Conservation (phyloP, 2,329 filamentous ascomycete genomes). For the Colletotrichum theobromicola region DNA sequence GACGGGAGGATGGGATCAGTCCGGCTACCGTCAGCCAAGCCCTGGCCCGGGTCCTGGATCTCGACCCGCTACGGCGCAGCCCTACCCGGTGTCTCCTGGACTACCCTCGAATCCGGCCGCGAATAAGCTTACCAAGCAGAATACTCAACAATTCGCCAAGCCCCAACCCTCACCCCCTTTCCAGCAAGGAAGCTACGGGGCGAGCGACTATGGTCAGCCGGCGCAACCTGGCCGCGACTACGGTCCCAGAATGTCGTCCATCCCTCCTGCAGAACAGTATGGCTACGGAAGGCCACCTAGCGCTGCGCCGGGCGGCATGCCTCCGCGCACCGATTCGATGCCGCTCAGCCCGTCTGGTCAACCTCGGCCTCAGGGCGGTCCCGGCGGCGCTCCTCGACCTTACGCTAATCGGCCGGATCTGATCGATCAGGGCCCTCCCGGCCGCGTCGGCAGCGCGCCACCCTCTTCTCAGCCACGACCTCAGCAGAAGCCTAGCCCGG, state of each 20-base stretch:
- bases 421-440: constrained; percentile 13
- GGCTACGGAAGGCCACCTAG: constrained; percentile 32
- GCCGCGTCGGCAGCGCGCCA: constrained; percentile 43
- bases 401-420: constrained; percentile 17
- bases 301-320: constrained; percentile 26
- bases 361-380: constrained; percentile 7
- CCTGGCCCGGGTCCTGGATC: constrained; percentile 41
- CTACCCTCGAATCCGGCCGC: constrained; percentile 37
- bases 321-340: constrained; percentile 38
- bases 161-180: constrained; percentile 30
- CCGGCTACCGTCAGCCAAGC: constrained; percentile 45
- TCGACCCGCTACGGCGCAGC: constrained; percentile 31
- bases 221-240: constrained; percentile 39
- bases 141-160: constrained; percentile 30
- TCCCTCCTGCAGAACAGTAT: constrained; percentile 30
- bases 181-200: constrained; percentile 23
- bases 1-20: constrained; percentile 51
- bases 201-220: constrained; percentile 18
- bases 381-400: constrained; percentile 4
- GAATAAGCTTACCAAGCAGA: constrained; percentile 44
- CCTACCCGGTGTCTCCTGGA: constrained; percentile 29
- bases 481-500: constrained; percentile 28
- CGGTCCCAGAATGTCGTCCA: constrained; percentile 40
- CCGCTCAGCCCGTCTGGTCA: constrained; percentile 23
- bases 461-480: constrained; percentile 31